These are phyloP conservation scores for Gastrolobium villosum DNA, from an alignment of 306 rosid genomes.

Conservation along the genomic window DNA sequence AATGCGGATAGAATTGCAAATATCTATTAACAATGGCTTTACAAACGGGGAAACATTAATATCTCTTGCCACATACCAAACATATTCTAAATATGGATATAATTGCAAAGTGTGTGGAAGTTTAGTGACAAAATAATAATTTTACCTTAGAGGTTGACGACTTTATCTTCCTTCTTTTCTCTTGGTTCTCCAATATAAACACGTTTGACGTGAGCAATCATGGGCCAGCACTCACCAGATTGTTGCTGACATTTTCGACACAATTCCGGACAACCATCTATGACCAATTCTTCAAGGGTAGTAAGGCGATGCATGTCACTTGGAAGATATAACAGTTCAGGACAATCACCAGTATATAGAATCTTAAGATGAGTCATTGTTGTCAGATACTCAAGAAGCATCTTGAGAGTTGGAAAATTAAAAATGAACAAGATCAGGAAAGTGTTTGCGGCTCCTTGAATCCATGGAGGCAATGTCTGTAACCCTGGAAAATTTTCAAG, in stretches of 20 bases:
- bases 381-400: neutral
- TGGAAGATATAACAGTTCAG: neutral
- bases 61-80: too few relatives aligned
- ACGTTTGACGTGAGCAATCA: slow-evolving; percentile 1
- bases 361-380: slow-evolving; percentile 17
- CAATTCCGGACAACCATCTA: slow-evolving; percentile 24
- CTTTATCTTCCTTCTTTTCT: too few relatives aligned
- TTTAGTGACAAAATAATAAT: too few relatives aligned
- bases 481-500: neutral
- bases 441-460: neutral
- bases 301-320: neutral
- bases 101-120: too few relatives aligned
- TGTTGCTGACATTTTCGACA: neutral
- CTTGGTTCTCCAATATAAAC: neutral
- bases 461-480: slow-evolving; percentile 5
- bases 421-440: neutral
- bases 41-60: too few relatives aligned
- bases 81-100: too few relatives aligned
- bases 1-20: too few relatives aligned
- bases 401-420: neutral
- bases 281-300: neutral
- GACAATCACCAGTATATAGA: neutral
- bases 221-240: neutral
- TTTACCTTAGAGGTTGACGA: too few relatives aligned
- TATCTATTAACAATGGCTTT: too few relatives aligned